phyloP scores from a whole-genome alignment of 352 stramenopile genomes.

The Globisporangium alternatum region DNA sequence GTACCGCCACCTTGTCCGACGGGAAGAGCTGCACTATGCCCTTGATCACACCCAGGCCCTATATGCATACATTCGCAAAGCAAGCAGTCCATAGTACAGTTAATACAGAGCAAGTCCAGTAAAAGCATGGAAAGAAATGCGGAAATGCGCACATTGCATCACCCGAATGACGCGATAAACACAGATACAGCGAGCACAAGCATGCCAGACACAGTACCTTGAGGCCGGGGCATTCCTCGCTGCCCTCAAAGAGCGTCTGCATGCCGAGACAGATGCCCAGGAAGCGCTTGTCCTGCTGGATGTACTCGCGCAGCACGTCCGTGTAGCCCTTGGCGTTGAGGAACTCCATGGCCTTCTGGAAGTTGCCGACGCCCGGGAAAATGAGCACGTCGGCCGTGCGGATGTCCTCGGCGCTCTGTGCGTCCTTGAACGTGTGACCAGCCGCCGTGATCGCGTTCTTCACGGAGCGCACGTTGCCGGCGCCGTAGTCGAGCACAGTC shows the following conservation, averaged over 20 bases:
- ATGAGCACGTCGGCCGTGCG: conserved; percentile 76
- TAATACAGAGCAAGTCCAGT: too few species aligned
- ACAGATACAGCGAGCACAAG: background rate
- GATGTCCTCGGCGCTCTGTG: conserved; percentile 90
- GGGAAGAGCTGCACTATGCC: conserved; percentile 91
- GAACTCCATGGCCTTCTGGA: conserved; percentile 90
- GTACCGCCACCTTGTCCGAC: conserved; percentile 78
- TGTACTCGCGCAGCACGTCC: conserved; percentile 88
- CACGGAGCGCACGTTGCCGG: conserved; percentile 98
- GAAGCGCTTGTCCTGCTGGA: conserved; percentile 87
- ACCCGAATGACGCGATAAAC: background rate
- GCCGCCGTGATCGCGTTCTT: conserved; percentile 94
- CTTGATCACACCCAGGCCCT: conserved; percentile 92
- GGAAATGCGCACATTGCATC: conserved; percentile 3
- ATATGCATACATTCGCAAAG: conserved; percentile 17
- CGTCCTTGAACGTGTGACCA: conserved; percentile 88
- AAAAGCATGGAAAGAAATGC: background rate
- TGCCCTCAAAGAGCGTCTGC: conserved; percentile 97
- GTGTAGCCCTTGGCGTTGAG: conserved; percentile 89
- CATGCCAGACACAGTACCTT: conserved; percentile 14
- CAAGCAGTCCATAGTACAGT: background rate
- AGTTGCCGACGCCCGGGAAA: conserved; percentile 86
- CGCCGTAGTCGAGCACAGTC: conserved; percentile 97
- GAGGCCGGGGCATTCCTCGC: conserved; percentile 88
- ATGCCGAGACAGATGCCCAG: conserved; percentile 98